Evolutionary conservation across 2,329 filamentous ascomycete genomes (phyloP).

Genomic region (Clarireedia hainanense): DNA sequence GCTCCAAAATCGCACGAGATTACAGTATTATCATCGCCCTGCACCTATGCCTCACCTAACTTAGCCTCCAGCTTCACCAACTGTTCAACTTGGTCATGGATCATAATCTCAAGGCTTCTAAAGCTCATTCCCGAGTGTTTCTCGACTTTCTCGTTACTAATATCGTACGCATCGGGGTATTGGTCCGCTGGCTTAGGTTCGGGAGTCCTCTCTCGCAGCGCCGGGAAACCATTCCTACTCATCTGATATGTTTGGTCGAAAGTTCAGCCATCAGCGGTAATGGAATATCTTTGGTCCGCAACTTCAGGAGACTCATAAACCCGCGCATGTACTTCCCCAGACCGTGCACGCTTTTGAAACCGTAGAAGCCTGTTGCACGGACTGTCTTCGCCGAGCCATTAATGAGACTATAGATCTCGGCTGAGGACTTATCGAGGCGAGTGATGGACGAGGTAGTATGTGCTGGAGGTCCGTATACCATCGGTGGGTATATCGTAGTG

Average conservation of each 20-base stretch:
- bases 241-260: constrained; percentile 51
- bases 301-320: constrained; percentile 47
- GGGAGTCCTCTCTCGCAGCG: constrained; percentile 41
- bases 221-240: constrained; percentile 45
- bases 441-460: constrained; percentile 53
- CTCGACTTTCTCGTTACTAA: constrained; percentile 20
- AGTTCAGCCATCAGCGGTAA: constrained; percentile 49
- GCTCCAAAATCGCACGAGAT: background rate
- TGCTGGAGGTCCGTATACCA: constrained; percentile 53
- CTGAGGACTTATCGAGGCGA: constrained; percentile 63
- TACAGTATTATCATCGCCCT: background rate
- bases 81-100: constrained; percentile 20
- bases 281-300: constrained; percentile 53
- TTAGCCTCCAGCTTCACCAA: constrained; percentile 21
- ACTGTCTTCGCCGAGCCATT: constrained; percentile 50
- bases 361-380: constrained; percentile 38
- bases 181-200: constrained; percentile 18
- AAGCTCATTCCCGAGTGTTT: constrained; percentile 22
- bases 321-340: constrained; percentile 54
- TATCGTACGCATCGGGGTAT: constrained; percentile 16
- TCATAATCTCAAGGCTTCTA: constrained; percentile 15
- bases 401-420: constrained; percentile 57
- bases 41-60: constrained; percentile 4
- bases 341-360: constrained; percentile 51
- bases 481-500: constrained; percentile 51